Conservation (phyloP, 2,329 filamentous ascomycete species). For the Colletotrichum melonis region DNA sequence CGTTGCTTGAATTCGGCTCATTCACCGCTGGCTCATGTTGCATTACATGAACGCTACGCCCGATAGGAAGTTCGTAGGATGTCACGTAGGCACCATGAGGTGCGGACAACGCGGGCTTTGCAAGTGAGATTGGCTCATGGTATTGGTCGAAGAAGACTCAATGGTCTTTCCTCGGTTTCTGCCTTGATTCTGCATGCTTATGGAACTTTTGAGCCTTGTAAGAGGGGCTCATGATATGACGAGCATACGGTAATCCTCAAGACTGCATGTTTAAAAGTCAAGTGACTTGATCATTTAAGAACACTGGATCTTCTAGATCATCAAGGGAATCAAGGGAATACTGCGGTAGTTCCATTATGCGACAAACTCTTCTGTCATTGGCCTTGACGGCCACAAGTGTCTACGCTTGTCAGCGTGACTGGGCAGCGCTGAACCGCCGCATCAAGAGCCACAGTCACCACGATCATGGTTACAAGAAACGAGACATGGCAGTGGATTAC, state of each 20-base stretch:
- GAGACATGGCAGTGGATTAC: constrained; percentile 11
- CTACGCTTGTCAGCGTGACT: constrained; percentile 23
- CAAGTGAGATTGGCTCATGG: not conserved
- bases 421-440: constrained; percentile 2
- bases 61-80: constrained; percentile 11
- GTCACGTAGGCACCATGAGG: constrained; percentile 7
- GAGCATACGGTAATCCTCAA: not conserved
- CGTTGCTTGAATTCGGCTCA: not conserved
- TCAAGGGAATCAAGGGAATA: not conserved
- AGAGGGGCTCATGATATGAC: not conserved
- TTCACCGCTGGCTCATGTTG: constrained; percentile 15
- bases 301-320: not conserved
- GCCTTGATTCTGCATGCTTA: not conserved
- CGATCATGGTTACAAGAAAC: constrained; percentile 15
- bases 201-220: fast-evolving
- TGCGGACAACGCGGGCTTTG: not conserved
- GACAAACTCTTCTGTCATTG: not conserved
- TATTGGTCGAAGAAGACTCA: not conserved
- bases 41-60: constrained; percentile 18
- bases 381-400: not conserved
- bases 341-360: not conserved
- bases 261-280: not conserved
- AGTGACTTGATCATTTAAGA: no score
- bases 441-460: constrained; percentile 15
- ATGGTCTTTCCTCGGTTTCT: not conserved